Percentiles rank a stretch among this genome's conserved stretches.
phyloP scores from a whole-genome alignment of 1,284 basidiomycete genomes.

The Cerioporus squamosus region DNA sequence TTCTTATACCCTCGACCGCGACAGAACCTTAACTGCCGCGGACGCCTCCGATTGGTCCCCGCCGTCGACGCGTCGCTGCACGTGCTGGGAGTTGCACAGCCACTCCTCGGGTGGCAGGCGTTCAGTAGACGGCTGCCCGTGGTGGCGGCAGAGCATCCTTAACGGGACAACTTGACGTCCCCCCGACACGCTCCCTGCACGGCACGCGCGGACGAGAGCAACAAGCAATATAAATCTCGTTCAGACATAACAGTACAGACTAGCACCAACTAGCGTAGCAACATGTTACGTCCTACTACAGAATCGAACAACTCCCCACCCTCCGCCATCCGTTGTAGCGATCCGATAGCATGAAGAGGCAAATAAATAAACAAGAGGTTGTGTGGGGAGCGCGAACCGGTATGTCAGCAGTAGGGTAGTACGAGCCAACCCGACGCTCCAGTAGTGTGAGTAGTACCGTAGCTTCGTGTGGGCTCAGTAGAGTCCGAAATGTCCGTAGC shows the following conservation, averaged over 20 bases:
- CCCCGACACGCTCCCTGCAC: too few species aligned
- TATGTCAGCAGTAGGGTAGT: conserved; percentile 14
- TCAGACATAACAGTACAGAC: neutral
- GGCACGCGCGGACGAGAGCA: neutral
- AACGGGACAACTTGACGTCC: too few species aligned
- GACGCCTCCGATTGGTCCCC: conserved; percentile 20
- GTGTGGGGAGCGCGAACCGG: conserved; percentile 14
- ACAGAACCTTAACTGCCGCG: conserved; percentile 30
- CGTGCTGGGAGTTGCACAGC: conserved; percentile 18
- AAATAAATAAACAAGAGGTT: conserved; percentile 17
- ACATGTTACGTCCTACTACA: neutral
- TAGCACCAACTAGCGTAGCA: neutral
- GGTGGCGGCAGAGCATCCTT: too few species aligned
- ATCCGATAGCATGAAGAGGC: conserved; percentile 3
- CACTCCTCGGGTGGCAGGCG: neutral
- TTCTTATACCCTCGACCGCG: conserved; percentile 28
- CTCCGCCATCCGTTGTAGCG: neutral
- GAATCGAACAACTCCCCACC: conserved; percentile 1
- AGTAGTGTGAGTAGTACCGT: conserved; percentile 7
- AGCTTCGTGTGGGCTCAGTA: conserved; percentile 8
- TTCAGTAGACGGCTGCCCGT: too few species aligned
- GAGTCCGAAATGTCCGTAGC: conserved; percentile 7
- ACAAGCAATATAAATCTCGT: neutral
- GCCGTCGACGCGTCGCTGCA: conserved; percentile 21
- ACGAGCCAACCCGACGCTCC: conserved; percentile 9